A percentile compares a stretch with the other conserved stretches of the same genome.
Evolutionary conservation across 192 early-diverging fungal genomes (phyloP).

Genomic region (Fimicolochytrium jonesii): DNA sequence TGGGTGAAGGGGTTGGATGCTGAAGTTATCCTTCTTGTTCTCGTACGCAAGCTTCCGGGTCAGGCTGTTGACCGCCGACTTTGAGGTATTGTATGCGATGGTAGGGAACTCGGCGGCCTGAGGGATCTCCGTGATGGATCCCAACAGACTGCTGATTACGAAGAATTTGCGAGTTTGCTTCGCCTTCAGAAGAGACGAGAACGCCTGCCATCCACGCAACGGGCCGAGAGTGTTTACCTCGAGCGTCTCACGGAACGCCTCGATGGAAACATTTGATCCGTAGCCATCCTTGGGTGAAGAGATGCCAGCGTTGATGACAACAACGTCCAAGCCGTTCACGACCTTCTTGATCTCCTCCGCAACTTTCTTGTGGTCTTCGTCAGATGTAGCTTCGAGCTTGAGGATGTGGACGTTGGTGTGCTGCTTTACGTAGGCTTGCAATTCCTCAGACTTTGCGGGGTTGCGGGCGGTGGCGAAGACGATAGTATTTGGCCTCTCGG

Average conservation of each 20-base stretch:
- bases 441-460: background rate
- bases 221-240: constrained; percentile 5
- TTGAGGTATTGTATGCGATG: background rate
- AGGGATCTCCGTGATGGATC: background rate
- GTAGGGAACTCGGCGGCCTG: background rate
- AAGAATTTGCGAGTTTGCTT: background rate
- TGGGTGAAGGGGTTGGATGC: background rate
- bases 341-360: background rate
- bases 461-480: constrained; percentile 9
- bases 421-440: background rate
- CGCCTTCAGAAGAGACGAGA: background rate
- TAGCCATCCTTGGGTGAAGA: background rate
- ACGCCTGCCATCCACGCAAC: background rate
- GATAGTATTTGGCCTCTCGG: background rate
- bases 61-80: constrained; percentile 5
- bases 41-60: background rate
- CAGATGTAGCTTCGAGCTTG: constrained; percentile 12
- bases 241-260: background rate
- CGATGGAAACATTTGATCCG: background rate
- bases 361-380: background rate
- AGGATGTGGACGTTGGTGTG: constrained; percentile 10
- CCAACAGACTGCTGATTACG: background rate
- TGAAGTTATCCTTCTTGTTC: background rate
- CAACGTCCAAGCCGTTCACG: constrained; percentile 1
- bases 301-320: constrained; percentile 13